These are phyloP conservation scores for Croton setiger DNA, from an alignment of 441 rosid species.

Conservation along the genomic window DNA sequence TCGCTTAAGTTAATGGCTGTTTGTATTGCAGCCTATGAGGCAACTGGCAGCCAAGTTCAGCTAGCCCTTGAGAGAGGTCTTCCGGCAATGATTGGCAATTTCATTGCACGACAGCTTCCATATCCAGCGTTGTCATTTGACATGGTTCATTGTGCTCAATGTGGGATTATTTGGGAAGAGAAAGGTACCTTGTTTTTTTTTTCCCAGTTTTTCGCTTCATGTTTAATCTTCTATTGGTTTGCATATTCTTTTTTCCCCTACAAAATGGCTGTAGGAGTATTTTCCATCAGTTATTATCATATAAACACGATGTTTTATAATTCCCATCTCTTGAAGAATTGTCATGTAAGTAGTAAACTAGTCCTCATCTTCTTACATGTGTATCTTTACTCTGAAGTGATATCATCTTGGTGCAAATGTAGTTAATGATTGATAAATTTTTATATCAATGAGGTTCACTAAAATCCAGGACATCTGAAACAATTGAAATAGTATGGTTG, in stretches of 20 bases:
- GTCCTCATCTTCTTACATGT: background rate
- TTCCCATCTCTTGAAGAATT: background rate
- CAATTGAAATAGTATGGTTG: background rate
- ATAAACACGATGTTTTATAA: too few species aligned
- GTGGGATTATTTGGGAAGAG: constrained; percentile 79
- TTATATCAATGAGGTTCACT: background rate
- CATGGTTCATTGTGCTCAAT: constrained; percentile 98
- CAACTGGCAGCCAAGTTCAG: constrained; percentile 96
- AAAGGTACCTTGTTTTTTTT: constrained; percentile 48
- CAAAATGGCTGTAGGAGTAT: too few species aligned
- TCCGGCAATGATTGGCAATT: constrained; percentile 92
- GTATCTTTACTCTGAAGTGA: background rate
- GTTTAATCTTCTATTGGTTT: background rate
- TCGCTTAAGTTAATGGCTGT: constrained; percentile 79
- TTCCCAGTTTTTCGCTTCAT: background rate
- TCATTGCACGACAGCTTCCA: constrained; percentile 79
- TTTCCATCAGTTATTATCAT: too few species aligned
- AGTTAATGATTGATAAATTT: background rate
- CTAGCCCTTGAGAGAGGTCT: constrained; percentile 97
- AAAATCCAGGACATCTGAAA: background rate
- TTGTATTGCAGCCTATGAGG: constrained; percentile 89
- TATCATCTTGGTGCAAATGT: background rate
- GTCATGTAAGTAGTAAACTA: background rate
- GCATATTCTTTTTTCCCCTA: too few species aligned
- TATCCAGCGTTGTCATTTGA: constrained; percentile 84